Evolutionary conservation across 345 rosid species (phyloP).

Genomic region (Bruguiera parviflora): DNA sequence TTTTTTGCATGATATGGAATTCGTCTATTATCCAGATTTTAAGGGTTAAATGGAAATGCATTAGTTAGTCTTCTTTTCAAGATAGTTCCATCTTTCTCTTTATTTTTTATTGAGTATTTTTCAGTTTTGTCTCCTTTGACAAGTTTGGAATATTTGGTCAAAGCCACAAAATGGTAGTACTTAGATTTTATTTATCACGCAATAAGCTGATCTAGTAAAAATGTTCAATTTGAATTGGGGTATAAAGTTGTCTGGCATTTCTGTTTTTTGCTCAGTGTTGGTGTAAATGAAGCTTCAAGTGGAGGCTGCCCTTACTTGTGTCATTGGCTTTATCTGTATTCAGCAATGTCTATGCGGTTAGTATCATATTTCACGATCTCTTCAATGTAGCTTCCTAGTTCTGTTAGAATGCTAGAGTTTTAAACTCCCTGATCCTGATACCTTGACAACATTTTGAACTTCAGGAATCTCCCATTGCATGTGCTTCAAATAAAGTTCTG

Average conservation of each 20-base stretch:
- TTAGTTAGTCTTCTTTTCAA: background rate
- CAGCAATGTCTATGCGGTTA: constrained; percentile 67
- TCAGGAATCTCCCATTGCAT: constrained; percentile 4
- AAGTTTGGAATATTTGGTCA: background rate
- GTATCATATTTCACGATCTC: constrained; percentile 23
- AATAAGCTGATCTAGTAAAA: constrained; percentile 2
- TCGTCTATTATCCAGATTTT: no score
- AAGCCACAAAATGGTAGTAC: background rate
- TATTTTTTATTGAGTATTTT: background rate
- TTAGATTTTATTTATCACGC: constrained; percentile 10
- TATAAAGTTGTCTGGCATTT: constrained; percentile 15
- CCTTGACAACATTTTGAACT: background rate
- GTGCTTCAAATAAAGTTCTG: background rate
- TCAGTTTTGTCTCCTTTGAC: background rate
- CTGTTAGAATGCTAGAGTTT: background rate
- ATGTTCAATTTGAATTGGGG: constrained; percentile 10
- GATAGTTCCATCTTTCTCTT: background rate
- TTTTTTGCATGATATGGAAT: no score
- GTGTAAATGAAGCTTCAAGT: constrained; percentile 55
- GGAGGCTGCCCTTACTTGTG: constrained; percentile 38
- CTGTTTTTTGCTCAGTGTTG: constrained; percentile 26
- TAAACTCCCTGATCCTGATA: background rate
- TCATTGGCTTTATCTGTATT: constrained; percentile 46
- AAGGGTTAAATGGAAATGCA: background rate
- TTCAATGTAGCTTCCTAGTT: background rate